Conservation (phyloP, 495 filamentous ascomycete species). For the Immersiella caudata region DNA sequence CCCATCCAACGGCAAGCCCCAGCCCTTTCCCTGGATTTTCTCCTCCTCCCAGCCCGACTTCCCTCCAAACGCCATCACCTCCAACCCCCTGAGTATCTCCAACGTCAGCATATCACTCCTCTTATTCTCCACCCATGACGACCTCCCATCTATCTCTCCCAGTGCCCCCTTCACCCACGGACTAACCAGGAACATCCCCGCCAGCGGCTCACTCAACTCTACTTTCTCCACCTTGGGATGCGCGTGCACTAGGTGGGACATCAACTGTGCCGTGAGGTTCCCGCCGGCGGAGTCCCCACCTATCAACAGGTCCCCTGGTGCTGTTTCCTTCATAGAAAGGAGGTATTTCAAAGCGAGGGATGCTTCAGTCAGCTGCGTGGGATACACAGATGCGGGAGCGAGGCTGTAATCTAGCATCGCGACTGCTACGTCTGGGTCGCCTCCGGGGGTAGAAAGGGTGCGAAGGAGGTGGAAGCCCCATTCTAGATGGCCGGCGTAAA, state of each 20-base stretch:
- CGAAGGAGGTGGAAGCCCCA: background rate
- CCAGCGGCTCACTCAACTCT: slow-evolving; percentile 17
- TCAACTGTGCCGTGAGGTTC: slow-evolving; percentile 20
- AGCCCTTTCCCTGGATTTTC: slow-evolving; percentile 11
- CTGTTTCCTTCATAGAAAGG: background rate
- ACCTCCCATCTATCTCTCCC: background rate
- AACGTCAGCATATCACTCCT: background rate
- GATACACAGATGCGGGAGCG: slow-evolving; percentile 22
- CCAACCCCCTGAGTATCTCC: background rate
- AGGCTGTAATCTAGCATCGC: slow-evolving; percentile 31
- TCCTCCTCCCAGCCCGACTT: slow-evolving; percentile 9
- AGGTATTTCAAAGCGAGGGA: slow-evolving; percentile 17
- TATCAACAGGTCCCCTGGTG: background rate
- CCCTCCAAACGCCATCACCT: slow-evolving; percentile 12
- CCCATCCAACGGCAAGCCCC: slow-evolving; percentile 22
- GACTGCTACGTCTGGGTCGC: slow-evolving; percentile 22
- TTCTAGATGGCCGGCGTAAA: slow-evolving; percentile 23
- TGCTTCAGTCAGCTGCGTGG: slow-evolving; percentile 23
- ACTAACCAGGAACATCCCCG: slow-evolving; percentile 22
- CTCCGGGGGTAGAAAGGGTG: background rate
- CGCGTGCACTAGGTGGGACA: slow-evolving; percentile 27
- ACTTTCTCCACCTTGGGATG: slow-evolving; percentile 12
- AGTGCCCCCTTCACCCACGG: slow-evolving; percentile 16
- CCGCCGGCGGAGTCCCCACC: slow-evolving; percentile 32
- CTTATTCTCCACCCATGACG: slow-evolving; percentile 11